These are phyloP conservation scores for Corrigiola litoralis DNA, from an alignment of 179 eudicot species.

Conservation along the genomic window DNA sequence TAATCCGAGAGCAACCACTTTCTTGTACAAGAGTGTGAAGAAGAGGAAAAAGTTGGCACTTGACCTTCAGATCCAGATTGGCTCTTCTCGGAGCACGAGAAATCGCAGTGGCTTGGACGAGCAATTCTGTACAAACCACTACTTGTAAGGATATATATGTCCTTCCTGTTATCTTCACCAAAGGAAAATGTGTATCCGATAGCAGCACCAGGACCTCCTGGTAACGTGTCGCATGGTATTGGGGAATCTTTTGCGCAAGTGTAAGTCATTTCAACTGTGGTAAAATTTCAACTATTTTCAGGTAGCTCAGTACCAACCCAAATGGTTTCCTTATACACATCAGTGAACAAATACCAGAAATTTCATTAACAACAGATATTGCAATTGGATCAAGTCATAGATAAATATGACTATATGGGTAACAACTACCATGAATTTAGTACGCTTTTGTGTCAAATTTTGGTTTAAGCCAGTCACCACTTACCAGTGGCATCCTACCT, in stretches of 20 bases:
- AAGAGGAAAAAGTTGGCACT: no score
- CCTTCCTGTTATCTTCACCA: conserved; percentile 64
- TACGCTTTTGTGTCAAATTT: no score
- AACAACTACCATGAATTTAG: no score
- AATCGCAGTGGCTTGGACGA: conserved; percentile 66
- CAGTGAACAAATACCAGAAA: conserved; percentile 66
- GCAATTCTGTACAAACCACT: conserved; percentile 73
- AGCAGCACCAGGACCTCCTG: conserved; percentile 51
- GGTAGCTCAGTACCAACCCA: conserved; percentile 76
- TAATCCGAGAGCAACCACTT: no score
- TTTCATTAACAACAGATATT: no score
- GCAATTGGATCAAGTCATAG: no score
- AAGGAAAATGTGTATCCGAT: conserved; percentile 64
- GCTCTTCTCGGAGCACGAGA: no score
- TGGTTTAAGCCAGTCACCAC: no score
- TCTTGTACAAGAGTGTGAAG: no score
- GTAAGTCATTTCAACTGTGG: conserved; percentile 31
- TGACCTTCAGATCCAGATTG: no score
- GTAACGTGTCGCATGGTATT: conserved; percentile 40
- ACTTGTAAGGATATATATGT: conserved; percentile 53
- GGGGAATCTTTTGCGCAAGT: conserved; percentile 69
- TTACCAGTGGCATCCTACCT: no score
- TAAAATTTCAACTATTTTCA: conserved; percentile 62
- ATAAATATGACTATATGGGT: neutral
- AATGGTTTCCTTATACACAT: conserved; percentile 55